Evolutionary conservation across 2,329 filamentous ascomycete species (phyloP).

Genomic region (Escovopsis sp.): DNA sequence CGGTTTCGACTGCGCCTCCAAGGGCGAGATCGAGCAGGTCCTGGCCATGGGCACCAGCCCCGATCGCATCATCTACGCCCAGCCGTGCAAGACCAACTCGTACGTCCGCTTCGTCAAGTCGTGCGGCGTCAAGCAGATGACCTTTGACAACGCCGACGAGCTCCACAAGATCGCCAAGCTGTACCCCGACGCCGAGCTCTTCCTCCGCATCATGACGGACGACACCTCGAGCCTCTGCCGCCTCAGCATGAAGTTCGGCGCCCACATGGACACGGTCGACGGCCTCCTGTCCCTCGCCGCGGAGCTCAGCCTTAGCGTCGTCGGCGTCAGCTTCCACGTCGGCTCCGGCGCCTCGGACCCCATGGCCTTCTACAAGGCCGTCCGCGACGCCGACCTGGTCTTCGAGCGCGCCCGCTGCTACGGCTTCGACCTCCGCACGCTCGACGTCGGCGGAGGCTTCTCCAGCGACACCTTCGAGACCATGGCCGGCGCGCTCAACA

Average conservation of each 20-base stretch:
- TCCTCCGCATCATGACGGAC: conserved; percentile 88
- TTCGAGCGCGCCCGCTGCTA: conserved; percentile 70
- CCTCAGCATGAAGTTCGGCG: conserved; percentile 94
- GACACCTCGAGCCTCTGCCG: conserved; percentile 90
- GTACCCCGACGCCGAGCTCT: conserved; percentile 79
- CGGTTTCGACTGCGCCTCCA: conserved; percentile 97
- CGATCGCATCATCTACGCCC: conserved; percentile 91
- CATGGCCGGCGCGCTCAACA: conserved; percentile 69
- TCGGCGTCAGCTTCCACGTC: conserved; percentile 95
- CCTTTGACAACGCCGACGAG: conserved; percentile 96
- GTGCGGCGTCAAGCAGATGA: conserved; percentile 90
- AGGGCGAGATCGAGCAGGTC: conserved; percentile 90
- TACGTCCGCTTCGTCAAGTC: conserved; percentile 83
- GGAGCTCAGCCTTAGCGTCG: conserved; percentile 73
- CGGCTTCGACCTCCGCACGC: conserved; percentile 69
- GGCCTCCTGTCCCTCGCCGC: conserved; percentile 67
- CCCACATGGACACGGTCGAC: conserved; percentile 67
- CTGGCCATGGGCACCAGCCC: conserved; percentile 71
- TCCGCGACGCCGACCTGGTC: conserved; percentile 73
- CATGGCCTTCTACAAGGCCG: conserved; percentile 78
- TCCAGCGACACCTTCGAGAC: conserved; percentile 78
- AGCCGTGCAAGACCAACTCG: conserved; percentile 98
- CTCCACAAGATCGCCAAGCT: conserved; percentile 93
- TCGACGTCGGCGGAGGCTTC: conserved; percentile 93
- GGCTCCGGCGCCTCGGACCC: conserved; percentile 93